Conservation (phyloP, 2,329 filamentous ascomycete species). For the Ascomycota sp. region DNA sequence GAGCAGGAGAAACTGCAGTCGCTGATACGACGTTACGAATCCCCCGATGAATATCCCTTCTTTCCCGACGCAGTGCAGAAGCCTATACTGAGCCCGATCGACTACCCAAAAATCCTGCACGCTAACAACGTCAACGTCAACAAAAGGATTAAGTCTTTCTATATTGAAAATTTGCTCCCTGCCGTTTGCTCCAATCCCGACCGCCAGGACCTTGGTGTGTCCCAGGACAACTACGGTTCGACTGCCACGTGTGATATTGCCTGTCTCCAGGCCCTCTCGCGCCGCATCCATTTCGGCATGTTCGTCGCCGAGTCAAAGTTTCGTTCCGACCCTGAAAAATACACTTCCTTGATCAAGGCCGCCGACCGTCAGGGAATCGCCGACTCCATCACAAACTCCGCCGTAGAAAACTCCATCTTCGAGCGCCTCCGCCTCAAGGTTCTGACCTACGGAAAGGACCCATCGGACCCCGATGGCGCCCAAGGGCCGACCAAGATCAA, state of each 20-base stretch:
- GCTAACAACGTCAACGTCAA: constrained; percentile 82
- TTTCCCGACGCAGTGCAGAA: constrained; percentile 61
- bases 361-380: constrained; percentile 64
- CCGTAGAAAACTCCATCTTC: constrained; percentile 78
- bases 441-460: constrained; percentile 80
- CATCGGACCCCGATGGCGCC: constrained; percentile 34
- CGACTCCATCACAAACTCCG: constrained; percentile 70
- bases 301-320: constrained; percentile 97
- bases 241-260: constrained; percentile 77
- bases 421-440: constrained; percentile 73
- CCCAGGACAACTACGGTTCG: constrained; percentile 86
- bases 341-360: constrained; percentile 60
- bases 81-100: constrained; percentile 66
- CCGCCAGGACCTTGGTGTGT: constrained; percentile 60
- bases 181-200: constrained; percentile 57
- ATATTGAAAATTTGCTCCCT: constrained; percentile 65
- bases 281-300: constrained; percentile 91
- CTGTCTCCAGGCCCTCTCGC: constrained; percentile 70
- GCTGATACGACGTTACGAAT: constrained; percentile 79
- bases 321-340: constrained; percentile 55
- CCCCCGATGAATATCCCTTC: constrained; percentile 93
- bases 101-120: constrained; percentile 76
- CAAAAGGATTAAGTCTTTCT: constrained; percentile 62
- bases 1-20: constrained; percentile 85
- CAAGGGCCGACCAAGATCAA: constrained; percentile 60